A percentile compares a stretch with the other conserved stretches of the same genome.
phyloP scores from a whole-genome alignment of 148 eudicot genomes.

The Arbutus unedo region DNA sequence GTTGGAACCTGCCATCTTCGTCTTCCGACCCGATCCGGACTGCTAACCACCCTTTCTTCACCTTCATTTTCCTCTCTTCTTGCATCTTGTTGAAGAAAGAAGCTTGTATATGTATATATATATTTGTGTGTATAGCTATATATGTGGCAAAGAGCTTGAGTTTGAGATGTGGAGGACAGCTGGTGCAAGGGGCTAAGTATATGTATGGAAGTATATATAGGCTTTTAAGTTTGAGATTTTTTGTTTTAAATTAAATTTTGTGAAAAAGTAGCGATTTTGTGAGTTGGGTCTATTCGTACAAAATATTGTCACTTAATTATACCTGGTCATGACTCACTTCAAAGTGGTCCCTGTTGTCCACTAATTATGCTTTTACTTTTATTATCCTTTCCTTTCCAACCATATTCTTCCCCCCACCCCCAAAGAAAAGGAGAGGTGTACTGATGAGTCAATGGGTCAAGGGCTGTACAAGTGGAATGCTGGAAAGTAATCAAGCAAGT shows the following conservation, averaged over 20 bases:
- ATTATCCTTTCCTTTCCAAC: not conserved
- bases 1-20: constrained; percentile 6
- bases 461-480: not conserved
- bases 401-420: not conserved
- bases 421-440: no score
- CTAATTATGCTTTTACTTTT: not conserved
- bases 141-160: not conserved
- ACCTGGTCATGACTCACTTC: not conserved
- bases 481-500: not conserved
- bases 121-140: not conserved
- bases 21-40: constrained; percentile 8
- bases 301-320: not conserved
- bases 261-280: no score
- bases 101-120: not conserved
- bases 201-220: not conserved
- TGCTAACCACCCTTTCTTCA: constrained; percentile 15
- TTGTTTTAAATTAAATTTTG: not conserved
- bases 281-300: not conserved
- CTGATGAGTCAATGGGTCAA: not conserved
- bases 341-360: not conserved
- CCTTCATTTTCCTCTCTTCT: constrained; percentile 12
- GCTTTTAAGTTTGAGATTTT: not conserved
- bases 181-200: not conserved
- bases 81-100: not conserved
- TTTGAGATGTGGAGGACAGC: not conserved